Evolutionary conservation across 1,139 yeast genomes (phyloP).

Genomic region (Blastobotrys malaysiensis): DNA sequence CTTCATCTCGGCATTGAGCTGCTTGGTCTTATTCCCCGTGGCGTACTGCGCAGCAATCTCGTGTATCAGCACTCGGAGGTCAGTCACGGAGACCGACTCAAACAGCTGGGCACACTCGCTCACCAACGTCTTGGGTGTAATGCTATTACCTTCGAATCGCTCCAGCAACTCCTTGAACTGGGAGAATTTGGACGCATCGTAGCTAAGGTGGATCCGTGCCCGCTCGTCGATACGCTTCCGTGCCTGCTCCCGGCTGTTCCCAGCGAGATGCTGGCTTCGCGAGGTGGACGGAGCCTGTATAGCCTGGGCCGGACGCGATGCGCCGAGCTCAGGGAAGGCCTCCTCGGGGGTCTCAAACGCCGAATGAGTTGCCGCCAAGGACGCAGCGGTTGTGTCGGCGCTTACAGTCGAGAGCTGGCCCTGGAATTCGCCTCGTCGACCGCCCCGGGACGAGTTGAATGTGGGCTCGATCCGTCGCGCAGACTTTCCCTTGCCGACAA

Average conservation of each 20-base stretch:
- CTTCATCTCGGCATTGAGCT: conserved; percentile 16
- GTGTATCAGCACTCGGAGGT: conserved; percentile 43
- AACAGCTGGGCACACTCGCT: conserved; percentile 52
- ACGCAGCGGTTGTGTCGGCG: conserved; percentile 20
- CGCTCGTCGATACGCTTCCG: conserved; percentile 71
- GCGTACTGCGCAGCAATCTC: conserved; percentile 39
- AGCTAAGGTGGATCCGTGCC: conserved; percentile 54
- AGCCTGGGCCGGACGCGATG: conserved; percentile 9
- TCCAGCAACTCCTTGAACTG: conserved; percentile 49
- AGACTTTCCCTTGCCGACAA: conserved; percentile 31
- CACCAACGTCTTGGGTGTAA: conserved; percentile 48
- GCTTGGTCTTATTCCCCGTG: conserved; percentile 12
- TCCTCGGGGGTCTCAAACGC: conserved; percentile 16
- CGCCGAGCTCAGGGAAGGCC: conserved; percentile 28
- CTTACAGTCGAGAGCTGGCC: conserved; percentile 58
- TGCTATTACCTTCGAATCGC: conserved; percentile 42
- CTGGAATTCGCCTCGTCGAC: conserved; percentile 42
- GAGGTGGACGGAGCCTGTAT: conserved; percentile 5
- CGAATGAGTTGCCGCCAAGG: conserved; percentile 19
- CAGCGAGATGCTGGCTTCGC: conserved; percentile 14
- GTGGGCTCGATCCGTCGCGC: conserved; percentile 29
- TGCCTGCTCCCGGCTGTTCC: conserved; percentile 41
- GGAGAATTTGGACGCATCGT: conserved; percentile 44
- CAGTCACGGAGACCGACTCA: conserved; percentile 26
- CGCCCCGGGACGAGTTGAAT: conserved; percentile 11